Evolutionary conservation across 176 grass and related monocot genomes (phyloP).

Genomic region (Eleusine coracana): DNA sequence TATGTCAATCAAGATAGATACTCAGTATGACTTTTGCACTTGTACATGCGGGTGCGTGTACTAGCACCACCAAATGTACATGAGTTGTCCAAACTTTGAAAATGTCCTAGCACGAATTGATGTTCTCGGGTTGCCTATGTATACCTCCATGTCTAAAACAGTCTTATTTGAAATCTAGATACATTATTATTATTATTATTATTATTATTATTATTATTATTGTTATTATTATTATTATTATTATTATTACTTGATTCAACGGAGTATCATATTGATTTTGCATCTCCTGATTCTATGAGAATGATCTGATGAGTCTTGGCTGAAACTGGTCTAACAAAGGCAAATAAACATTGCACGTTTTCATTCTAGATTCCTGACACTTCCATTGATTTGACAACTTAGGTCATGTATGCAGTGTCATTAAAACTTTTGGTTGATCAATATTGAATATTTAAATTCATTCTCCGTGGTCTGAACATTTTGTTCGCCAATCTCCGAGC

Average conservation of each 20-base stretch:
- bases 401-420: not conserved
- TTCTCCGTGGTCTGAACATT: too few species aligned
- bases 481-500: not conserved
- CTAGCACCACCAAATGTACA: conserved; percentile 2
- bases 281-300: not conserved
- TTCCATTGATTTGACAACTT: not conserved
- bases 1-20: not conserved
- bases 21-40: not conserved
- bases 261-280: not conserved
- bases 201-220: too few species aligned
- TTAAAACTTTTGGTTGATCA: not conserved
- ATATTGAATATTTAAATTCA: not conserved
- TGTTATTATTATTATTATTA: too few species aligned
- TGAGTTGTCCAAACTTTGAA: not conserved
- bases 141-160: not conserved
- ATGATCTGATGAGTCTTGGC: not conserved
- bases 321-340: conserved; percentile 17
- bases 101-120: not conserved
- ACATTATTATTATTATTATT: too few species aligned
- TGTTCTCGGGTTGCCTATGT: not conserved
- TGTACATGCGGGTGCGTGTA: not conserved
- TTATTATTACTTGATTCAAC: conserved; percentile 4
- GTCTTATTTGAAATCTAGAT: conserved; percentile 9
- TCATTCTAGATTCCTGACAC: not conserved
- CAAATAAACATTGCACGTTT: not conserved